Evolutionary conservation across 495 filamentous ascomycete genomes (phyloP).

Genomic region (Aspergillus affinis): DNA sequence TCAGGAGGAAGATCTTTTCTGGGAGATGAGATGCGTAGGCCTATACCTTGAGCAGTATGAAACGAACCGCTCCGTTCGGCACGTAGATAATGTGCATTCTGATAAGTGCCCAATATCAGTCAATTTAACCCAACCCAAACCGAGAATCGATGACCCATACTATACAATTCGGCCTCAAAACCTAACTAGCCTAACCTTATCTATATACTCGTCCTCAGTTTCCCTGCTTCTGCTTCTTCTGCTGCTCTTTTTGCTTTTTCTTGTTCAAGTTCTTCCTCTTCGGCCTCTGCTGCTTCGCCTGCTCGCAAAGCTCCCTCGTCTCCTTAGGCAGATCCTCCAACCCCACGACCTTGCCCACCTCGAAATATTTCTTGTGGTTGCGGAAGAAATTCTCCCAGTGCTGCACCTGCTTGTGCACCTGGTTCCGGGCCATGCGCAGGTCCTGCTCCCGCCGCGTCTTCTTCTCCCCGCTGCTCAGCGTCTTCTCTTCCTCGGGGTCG

Average conservation of each 20-base stretch:
- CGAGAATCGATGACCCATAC: not conserved
- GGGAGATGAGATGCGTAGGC: not conserved
- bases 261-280: slow-evolving; percentile 31
- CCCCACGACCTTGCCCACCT: slow-evolving; percentile 63
- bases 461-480: slow-evolving; percentile 52
- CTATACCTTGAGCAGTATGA: not conserved
- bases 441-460: slow-evolving; percentile 55
- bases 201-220: not conserved
- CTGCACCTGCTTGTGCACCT: slow-evolving; percentile 42
- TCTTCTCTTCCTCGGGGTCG: slow-evolving; percentile 46
- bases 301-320: slow-evolving; percentile 49
- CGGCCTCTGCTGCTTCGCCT: slow-evolving; percentile 41
- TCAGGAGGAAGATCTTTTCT: not conserved
- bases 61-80: not conserved
- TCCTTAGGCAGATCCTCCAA: slow-evolving; percentile 29
- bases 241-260: slow-evolving; percentile 2
- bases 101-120: not conserved
- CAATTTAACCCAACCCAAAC: not conserved
- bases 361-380: slow-evolving; percentile 70
- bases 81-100: not conserved
- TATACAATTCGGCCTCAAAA: not conserved
- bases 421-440: slow-evolving; percentile 40
- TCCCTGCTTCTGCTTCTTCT: slow-evolving; percentile 5
- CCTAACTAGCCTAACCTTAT: not conserved
- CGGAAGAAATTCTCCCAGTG: slow-evolving; percentile 68